Evolutionary conservation across 352 stramenopile species (phyloP).

Genomic region (Pythium pyrilobum): DNA sequence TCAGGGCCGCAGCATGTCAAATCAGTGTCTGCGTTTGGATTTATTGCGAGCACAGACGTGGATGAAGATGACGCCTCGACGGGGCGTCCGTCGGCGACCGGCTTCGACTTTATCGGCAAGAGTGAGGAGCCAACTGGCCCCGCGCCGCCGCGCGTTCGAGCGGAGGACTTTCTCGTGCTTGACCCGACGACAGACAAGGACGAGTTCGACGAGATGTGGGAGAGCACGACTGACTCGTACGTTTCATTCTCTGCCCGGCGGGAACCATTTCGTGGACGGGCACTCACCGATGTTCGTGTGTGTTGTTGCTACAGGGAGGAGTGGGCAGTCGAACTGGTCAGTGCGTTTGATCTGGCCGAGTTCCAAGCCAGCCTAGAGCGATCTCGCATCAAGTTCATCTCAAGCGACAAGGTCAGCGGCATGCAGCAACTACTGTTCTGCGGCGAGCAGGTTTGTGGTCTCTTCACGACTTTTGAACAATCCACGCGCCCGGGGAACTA

Average conservation of each 20-base stretch:
- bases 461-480: neutral
- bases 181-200: conserved; percentile 36
- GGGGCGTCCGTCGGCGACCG: conserved; percentile 33
- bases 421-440: conserved; percentile 78
- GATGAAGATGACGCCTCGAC: conserved; percentile 42
- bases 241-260: neutral
- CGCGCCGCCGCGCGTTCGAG: conserved; percentile 27
- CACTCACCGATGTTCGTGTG: neutral
- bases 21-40: conserved; percentile 63
- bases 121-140: conserved; percentile 12
- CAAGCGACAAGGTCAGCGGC: conserved; percentile 71
- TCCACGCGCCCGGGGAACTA: neutral
- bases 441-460: conserved; percentile 61
- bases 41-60: conserved; percentile 47
- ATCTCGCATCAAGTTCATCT: conserved; percentile 57
- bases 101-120: conserved; percentile 35
- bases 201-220: conserved; percentile 74
- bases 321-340: conserved; percentile 57
- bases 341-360: conserved; percentile 46
- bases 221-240: conserved; percentile 74
- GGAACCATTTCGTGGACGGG: too few species aligned
- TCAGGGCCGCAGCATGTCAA: conserved; percentile 3
- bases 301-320: conserved; percentile 46
- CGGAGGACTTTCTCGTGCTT: conserved; percentile 58
- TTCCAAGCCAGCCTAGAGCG: conserved; percentile 58